Evolutionary conservation across 1,284 basidiomycete genomes (phyloP).

Genomic region (Ganoderma resinaceum): DNA sequence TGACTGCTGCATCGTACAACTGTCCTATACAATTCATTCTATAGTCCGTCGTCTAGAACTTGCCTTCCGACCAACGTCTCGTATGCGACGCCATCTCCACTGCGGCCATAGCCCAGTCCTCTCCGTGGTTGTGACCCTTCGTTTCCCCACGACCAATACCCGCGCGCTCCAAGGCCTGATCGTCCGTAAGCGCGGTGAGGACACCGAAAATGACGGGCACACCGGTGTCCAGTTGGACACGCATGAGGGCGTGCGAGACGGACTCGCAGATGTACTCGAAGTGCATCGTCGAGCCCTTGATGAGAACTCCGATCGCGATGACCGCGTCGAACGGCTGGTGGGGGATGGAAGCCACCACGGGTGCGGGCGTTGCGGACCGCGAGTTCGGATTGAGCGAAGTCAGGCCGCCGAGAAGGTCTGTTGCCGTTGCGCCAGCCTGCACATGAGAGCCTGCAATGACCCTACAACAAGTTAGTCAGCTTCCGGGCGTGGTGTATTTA

Average conservation of each 20-base stretch:
- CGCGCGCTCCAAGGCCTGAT: slow-evolving; percentile 93
- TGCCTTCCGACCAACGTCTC: slow-evolving; percentile 80
- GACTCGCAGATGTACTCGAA: slow-evolving; percentile 98
- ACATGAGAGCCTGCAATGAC: slow-evolving; percentile 86
- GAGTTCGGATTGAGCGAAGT: slow-evolving; percentile 55
- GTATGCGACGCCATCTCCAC: slow-evolving; percentile 89
- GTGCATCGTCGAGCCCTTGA: slow-evolving; percentile 98
- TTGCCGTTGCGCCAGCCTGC: slow-evolving; percentile 74
- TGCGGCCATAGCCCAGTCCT: slow-evolving; percentile 96
- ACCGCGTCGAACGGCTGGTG: slow-evolving; percentile 89
- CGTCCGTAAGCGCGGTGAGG: slow-evolving; percentile 91
- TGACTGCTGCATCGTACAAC: slow-evolving; percentile 28
- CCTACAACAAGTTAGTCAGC: slow-evolving; percentile 46
- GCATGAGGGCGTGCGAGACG: slow-evolving; percentile 94
- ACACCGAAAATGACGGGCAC: slow-evolving; percentile 98
- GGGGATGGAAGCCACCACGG: slow-evolving; percentile 49
- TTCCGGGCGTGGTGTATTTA: neutral
- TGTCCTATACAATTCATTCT: slow-evolving; percentile 20
- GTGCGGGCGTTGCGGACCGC: slow-evolving; percentile 57
- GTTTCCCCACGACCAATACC: slow-evolving; percentile 74
- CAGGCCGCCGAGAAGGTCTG: slow-evolving; percentile 83
- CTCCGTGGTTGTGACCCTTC: slow-evolving; percentile 92
- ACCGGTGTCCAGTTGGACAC: slow-evolving; percentile 90
- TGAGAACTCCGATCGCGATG: slow-evolving; percentile 96
- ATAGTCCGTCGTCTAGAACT: slow-evolving; percentile 49